These are phyloP conservation scores for Ogataea neopini DNA, from an alignment of 805 yeast genomes.

Conservation along the genomic window DNA sequence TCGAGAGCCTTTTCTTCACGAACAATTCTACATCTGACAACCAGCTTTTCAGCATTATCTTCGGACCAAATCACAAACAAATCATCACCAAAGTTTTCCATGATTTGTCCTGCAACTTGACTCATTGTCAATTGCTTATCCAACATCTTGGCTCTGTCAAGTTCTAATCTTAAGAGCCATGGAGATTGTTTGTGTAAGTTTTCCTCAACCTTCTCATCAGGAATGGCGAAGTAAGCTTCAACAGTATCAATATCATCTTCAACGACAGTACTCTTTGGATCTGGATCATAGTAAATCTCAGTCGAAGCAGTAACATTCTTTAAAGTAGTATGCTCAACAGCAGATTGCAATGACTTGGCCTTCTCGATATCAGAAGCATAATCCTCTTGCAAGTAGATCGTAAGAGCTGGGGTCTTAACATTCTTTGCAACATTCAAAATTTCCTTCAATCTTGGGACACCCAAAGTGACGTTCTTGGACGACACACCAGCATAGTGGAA, in stretches of 20 bases:
- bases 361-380: slow-evolving; percentile 85
- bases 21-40: slow-evolving; percentile 96
- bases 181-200: slow-evolving; percentile 95
- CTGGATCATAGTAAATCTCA: slow-evolving; percentile 97
- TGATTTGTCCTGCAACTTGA: slow-evolving; percentile 94
- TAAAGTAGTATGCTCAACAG: slow-evolving; percentile 94
- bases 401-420: slow-evolving; percentile 98
- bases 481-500: slow-evolving; percentile 99
- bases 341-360: slow-evolving; percentile 94
- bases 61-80: slow-evolving; percentile 98
- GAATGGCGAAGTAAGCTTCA: slow-evolving; percentile 94
- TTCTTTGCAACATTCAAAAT: slow-evolving; percentile 97
- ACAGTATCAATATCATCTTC: slow-evolving; percentile 97
- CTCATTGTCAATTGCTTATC: slow-evolving; percentile 98
- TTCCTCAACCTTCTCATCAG: slow-evolving; percentile 96
- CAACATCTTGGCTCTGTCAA: slow-evolving; percentile 98
- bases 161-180: slow-evolving; percentile 93
- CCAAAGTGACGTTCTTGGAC: slow-evolving; percentile 91
- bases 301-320: slow-evolving; percentile 96
- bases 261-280: slow-evolving; percentile 94
- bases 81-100: slow-evolving; percentile 91
- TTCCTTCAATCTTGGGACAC: slow-evolving; percentile 97
- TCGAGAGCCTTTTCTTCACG: slow-evolving; percentile 94
- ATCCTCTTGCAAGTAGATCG: slow-evolving; percentile 84
- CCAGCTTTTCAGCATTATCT: slow-evolving; percentile 95